Evolutionary conservation across 83 land plant genomes (phyloP).

Genomic region (Picea abies): DNA sequence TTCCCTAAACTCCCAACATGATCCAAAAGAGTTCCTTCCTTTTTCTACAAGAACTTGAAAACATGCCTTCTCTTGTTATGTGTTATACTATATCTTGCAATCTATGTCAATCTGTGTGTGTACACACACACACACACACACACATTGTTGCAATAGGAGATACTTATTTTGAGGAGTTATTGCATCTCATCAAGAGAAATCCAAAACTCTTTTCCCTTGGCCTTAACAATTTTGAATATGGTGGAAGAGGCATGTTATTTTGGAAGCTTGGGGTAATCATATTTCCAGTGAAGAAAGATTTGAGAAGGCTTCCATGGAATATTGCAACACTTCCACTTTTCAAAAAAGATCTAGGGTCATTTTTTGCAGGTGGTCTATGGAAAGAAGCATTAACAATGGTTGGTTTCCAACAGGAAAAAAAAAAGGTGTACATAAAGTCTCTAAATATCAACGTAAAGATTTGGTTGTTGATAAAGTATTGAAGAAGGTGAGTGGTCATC

Average conservation of each 20-base stretch:
- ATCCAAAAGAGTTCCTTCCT: constrained; percentile 98
- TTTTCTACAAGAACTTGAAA: constrained; percentile 76
- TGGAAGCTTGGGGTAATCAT: constrained; percentile 97
- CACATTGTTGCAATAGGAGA: constrained; percentile 83
- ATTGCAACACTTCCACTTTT: constrained; percentile 65
- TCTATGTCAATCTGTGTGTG: constrained; percentile 74
- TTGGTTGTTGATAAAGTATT: constrained; percentile 42
- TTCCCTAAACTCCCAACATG: constrained; percentile 87
- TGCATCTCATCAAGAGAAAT: constrained; percentile 71
- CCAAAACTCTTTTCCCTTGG: constrained; percentile 83
- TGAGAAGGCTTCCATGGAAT: constrained; percentile 91
- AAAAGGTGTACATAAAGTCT: constrained; percentile 24
- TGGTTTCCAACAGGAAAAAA: constrained; percentile 22
- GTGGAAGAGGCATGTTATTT: constrained; percentile 40
- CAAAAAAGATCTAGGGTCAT: constrained; percentile 82
- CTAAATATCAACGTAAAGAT: constrained; percentile 24
- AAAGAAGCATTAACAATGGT: constrained; percentile 74
- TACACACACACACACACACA: constrained; percentile 21
- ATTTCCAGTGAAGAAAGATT: constrained; percentile 61
- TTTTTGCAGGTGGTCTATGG: constrained; percentile 87
- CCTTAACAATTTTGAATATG: constrained; percentile 56
- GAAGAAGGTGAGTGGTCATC: constrained; percentile 43
- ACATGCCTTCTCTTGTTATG: constrained; percentile 79
- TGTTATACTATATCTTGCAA: constrained; percentile 82
- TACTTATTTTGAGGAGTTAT: constrained; percentile 64